Evolutionary conservation across 139 green algal genomes (phyloP).

Genomic region (Chlorella vulgaris): DNA sequence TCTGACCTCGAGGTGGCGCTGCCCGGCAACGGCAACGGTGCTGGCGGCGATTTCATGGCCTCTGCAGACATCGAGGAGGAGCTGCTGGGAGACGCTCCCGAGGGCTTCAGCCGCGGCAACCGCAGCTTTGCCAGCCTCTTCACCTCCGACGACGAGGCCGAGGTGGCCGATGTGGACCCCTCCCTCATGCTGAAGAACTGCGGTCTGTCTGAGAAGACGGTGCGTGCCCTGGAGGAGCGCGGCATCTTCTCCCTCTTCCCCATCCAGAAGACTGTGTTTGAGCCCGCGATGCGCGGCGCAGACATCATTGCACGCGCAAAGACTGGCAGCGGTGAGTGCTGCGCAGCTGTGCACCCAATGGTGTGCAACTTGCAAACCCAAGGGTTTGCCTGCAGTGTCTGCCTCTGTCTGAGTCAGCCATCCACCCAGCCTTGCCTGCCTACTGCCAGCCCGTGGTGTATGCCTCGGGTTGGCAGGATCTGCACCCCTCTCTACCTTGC

Average conservation of each 20-base stretch:
- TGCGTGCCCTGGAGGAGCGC: slow-evolving; percentile 67
- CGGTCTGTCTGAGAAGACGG: slow-evolving; percentile 67
- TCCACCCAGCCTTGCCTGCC: no score
- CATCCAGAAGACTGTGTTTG: slow-evolving; percentile 84
- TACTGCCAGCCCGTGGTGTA: no score
- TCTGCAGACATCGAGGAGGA: slow-evolving; percentile 25
- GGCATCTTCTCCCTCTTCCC: slow-evolving; percentile 83
- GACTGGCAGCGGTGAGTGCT: slow-evolving; percentile 79
- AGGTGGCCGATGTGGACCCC: slow-evolving; percentile 44
- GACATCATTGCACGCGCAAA: slow-evolving; percentile 95
- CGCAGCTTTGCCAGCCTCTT: slow-evolving; percentile 54
- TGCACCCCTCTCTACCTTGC: no score
- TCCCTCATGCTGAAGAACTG: slow-evolving; percentile 71
- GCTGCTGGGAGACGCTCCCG: slow-evolving; percentile 22
- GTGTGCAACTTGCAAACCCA: no score
- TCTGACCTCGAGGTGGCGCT: slow-evolving; percentile 8
- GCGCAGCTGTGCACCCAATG: no score
- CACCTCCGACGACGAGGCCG: slow-evolving; percentile 23
- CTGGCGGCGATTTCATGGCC: neutral
- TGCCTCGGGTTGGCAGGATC: no score
- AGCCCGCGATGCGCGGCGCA: slow-evolving; percentile 73
- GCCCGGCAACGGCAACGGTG: neutral
- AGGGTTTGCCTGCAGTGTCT: no score
- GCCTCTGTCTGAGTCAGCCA: no score
- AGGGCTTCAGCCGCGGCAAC: neutral